Evolutionary conservation across 768 basidiomycete genomes (phyloP).

Genomic region (Brasilioporus rufonigricans): DNA sequence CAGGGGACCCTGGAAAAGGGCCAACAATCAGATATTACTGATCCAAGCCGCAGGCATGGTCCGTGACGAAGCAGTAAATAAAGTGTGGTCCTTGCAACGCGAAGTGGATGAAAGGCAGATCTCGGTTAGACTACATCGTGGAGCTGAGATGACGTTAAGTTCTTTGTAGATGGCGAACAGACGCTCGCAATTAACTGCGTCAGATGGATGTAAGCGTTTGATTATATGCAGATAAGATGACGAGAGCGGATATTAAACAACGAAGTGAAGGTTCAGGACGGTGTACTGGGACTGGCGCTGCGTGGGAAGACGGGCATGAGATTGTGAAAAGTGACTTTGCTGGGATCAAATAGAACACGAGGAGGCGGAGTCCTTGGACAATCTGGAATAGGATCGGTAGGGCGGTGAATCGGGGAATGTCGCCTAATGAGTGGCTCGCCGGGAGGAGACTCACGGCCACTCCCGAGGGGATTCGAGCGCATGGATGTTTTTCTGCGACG

Average conservation of each 20-base stretch:
- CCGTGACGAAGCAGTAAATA: slow-evolving; percentile 26
- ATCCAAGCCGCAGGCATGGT: slow-evolving; percentile 30
- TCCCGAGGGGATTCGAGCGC: slow-evolving; percentile 46
- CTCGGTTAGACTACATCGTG: slow-evolving; percentile 29
- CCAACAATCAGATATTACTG: slow-evolving; percentile 21
- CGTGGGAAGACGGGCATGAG: slow-evolving; percentile 59
- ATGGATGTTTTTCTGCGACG: slow-evolving; percentile 55
- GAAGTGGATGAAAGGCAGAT: slow-evolving; percentile 18
- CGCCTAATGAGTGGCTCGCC: slow-evolving; percentile 16
- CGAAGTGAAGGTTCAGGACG: slow-evolving; percentile 7
- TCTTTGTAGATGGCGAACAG: slow-evolving; percentile 19
- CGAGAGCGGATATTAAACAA: slow-evolving; percentile 8
- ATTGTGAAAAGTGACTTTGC: slow-evolving; percentile 51
- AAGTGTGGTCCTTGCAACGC: slow-evolving; percentile 19
- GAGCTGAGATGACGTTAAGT: slow-evolving; percentile 26
- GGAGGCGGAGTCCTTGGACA: slow-evolving; percentile 36
- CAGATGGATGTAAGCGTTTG: slow-evolving; percentile 24
- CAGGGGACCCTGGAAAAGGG: slow-evolving; percentile 4
- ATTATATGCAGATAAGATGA: slow-evolving; percentile 33
- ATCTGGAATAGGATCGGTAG: slow-evolving; percentile 15
- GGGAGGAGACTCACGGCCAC: slow-evolving; percentile 18
- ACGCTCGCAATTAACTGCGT: slow-evolving; percentile 29
- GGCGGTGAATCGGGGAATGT: slow-evolving; percentile 30
- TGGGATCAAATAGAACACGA: slow-evolving; percentile 42
- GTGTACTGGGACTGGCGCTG: slow-evolving; percentile 14